Conservation (phyloP, 805 yeast species). For the Ogataea populi-albae region DNA sequence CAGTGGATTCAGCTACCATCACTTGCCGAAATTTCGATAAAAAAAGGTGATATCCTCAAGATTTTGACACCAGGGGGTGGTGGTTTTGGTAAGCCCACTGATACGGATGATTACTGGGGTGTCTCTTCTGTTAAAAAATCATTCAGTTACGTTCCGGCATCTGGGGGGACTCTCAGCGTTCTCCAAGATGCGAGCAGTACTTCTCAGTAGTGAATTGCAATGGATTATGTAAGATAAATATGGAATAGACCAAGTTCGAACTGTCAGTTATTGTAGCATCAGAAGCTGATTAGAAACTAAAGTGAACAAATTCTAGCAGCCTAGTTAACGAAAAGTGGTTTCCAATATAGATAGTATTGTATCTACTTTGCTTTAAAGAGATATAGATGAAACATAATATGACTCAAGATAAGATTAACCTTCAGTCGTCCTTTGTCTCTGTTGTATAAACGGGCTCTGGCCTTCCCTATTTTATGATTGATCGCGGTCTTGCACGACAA, state of each 20-base stretch:
- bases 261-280: neutral
- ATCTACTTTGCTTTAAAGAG: neutral
- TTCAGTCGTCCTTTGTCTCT: too few species aligned
- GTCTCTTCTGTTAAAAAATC: neutral
- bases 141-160: conserved; percentile 15
- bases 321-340: neutral
- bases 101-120: conserved; percentile 1
- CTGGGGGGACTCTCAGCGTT: conserved; percentile 21
- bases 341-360: neutral
- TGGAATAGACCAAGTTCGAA: neutral
- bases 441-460: too few species aligned
- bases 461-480: too few species aligned
- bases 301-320: neutral
- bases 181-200: conserved; percentile 22
- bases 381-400: too few species aligned
- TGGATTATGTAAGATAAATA: too few species aligned
- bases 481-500: too few species aligned
- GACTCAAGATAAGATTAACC: too few species aligned
- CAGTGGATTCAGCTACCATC: conserved; percentile 34
- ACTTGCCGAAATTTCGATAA: conserved; percentile 38
- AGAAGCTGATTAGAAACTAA: neutral
- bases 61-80: conserved; percentile 44
- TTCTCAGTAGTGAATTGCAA: conserved; percentile 8
- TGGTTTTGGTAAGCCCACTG: conserved; percentile 32
- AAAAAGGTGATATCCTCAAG: conserved; percentile 37